A percentile compares a stretch with the other conserved stretches of the same genome.
phyloP scores from a whole-genome alignment of 1,284 basidiomycete species.

The Apiotrichum gamsii region DNA sequence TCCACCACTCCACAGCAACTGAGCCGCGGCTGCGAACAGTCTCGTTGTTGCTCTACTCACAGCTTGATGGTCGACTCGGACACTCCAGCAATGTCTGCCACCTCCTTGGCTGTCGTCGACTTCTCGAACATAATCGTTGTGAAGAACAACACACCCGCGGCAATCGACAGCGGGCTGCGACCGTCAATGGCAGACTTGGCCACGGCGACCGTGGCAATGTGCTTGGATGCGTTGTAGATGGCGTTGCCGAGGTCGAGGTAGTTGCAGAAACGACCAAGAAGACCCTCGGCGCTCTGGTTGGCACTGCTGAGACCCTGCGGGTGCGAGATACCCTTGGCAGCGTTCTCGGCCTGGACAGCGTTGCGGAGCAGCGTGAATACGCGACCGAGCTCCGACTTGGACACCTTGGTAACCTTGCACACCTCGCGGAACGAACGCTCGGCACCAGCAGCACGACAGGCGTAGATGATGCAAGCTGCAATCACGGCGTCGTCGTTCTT shows the following conservation, averaged over 20 bases:
- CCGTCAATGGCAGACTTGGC: conserved; percentile 85
- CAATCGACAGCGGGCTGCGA: conserved; percentile 89
- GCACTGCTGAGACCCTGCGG: conserved; percentile 32
- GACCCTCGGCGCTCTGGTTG: conserved; percentile 65
- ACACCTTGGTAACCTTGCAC: conserved; percentile 83
- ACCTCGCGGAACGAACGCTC: conserved; percentile 95
- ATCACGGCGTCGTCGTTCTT: conserved; percentile 86
- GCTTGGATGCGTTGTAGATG: conserved; percentile 59
- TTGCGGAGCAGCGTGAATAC: conserved; percentile 63
- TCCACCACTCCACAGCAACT: background rate
- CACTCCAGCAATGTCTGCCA: conserved; percentile 91
- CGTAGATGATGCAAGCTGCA: conserved; percentile 96
- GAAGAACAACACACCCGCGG: conserved; percentile 92
- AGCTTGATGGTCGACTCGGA: conserved; percentile 93
- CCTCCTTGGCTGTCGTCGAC: conserved; percentile 70
- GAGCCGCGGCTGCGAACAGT: background rate
- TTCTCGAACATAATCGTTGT: conserved; percentile 75
- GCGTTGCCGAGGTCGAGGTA: conserved; percentile 51
- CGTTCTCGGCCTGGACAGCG: conserved; percentile 18
- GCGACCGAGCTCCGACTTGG: conserved; percentile 83
- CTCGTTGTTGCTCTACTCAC: conserved; percentile 24
- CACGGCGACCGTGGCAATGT: conserved; percentile 75
- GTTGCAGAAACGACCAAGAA: conserved; percentile 91
- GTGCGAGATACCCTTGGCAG: conserved; percentile 1
- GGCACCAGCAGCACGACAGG: conserved; percentile 88